Percentiles rank a stretch among this genome's conserved stretches.
phyloP scores from a whole-genome alignment of 2,329 filamentous ascomycete genomes.

The Colletotrichum gloeosporioides region DNA sequence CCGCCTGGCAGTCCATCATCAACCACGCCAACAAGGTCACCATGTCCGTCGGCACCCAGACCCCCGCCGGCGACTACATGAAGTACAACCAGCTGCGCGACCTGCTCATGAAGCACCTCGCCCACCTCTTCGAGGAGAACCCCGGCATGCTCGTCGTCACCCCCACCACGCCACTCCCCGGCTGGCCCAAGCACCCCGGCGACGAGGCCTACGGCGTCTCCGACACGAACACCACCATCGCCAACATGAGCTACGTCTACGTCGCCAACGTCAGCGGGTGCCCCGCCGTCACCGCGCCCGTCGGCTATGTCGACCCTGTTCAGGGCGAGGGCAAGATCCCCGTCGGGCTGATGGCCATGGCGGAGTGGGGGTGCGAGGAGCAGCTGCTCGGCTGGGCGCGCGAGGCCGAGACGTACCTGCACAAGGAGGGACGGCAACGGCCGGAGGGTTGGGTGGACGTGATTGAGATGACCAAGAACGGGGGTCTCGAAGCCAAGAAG shows the following conservation, averaged over 20 bases:
- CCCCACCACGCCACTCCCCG: slow-evolving; percentile 77
- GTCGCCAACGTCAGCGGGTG: slow-evolving; percentile 83
- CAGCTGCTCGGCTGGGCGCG: slow-evolving; percentile 64
- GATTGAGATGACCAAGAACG: slow-evolving; percentile 37
- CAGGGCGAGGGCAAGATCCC: slow-evolving; percentile 65
- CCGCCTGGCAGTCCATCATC: slow-evolving; percentile 59
- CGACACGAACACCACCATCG: slow-evolving; percentile 75
- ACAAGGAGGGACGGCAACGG: slow-evolving; percentile 53
- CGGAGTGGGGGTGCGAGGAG: slow-evolving; percentile 72
- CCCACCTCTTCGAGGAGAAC: slow-evolving; percentile 71
- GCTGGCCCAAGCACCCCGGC: slow-evolving; percentile 68
- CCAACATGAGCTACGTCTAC: slow-evolving; percentile 86
- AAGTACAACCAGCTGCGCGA: slow-evolving; percentile 76
- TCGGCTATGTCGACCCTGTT: slow-evolving; percentile 70
- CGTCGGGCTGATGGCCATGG: slow-evolving; percentile 67
- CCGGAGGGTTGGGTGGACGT: slow-evolving; percentile 66
- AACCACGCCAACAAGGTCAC: slow-evolving; percentile 74
- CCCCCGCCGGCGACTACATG: slow-evolving; percentile 72
- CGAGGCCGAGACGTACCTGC: slow-evolving; percentile 61
- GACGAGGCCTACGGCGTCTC: slow-evolving; percentile 75
- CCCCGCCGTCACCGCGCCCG: slow-evolving; percentile 76
- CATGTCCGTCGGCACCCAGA: slow-evolving; percentile 67
- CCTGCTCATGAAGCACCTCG: slow-evolving; percentile 80
- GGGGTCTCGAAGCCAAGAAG: slow-evolving; percentile 17
- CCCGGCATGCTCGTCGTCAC: slow-evolving; percentile 81